Conservation (phyloP, 1,139 yeast species). For the Geotrichum aggregatum region DNA sequence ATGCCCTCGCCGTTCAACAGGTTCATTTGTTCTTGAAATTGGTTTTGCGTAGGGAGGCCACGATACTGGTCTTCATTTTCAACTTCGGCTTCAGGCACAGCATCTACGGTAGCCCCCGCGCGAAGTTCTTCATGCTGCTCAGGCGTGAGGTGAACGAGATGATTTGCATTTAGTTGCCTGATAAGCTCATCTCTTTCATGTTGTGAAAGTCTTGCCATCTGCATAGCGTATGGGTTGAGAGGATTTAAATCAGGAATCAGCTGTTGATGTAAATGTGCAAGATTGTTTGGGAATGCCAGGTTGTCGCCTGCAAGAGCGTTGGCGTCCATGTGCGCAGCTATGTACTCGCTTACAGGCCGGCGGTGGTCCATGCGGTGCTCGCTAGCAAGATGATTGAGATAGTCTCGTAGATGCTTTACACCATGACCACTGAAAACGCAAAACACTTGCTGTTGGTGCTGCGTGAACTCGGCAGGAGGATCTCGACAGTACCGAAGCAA, state of each 20-base stretch:
- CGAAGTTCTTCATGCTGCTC: no score
- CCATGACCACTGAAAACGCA: slow-evolving; percentile 95
- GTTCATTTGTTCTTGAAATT: slow-evolving; percentile 1
- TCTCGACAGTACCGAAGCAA: slow-evolving; percentile 83
- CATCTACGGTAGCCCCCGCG: no score
- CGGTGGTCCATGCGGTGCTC: not conserved
- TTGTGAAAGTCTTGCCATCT: no score
- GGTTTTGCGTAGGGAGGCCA: slow-evolving; percentile 2
- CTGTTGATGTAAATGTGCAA: no score
- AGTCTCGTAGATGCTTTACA: slow-evolving; percentile 64
- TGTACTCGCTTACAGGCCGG: not conserved
- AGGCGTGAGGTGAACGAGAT: no score
- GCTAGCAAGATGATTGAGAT: slow-evolving; percentile 43
- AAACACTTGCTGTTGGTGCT: slow-evolving; percentile 77
- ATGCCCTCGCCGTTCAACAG: not conserved
- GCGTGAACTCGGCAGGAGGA: slow-evolving; percentile 90
- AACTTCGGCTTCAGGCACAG: not conserved
- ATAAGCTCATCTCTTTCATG: no score
- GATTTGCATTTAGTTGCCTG: no score
- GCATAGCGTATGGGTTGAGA: no score
- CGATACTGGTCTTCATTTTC: not conserved
- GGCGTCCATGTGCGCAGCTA: not conserved
- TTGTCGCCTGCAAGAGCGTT: no score
- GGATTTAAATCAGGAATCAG: no score
- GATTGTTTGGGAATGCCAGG: no score